phyloP scores from a whole-genome alignment of 1,284 basidiomycete genomes.

The Malassezia caprae region DNA sequence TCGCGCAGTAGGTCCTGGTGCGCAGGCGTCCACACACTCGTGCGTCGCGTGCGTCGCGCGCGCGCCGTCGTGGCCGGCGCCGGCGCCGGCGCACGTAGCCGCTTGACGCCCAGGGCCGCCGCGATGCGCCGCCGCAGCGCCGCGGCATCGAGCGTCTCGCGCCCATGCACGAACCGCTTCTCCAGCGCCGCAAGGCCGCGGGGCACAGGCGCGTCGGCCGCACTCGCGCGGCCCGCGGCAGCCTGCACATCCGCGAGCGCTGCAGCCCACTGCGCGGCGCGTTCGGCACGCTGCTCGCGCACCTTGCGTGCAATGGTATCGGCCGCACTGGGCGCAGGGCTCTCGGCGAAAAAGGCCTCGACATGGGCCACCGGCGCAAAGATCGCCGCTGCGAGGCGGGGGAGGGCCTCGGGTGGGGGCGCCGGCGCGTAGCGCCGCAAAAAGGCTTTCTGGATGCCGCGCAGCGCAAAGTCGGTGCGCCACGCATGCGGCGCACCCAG shows the following conservation, averaged over 20 bases:
- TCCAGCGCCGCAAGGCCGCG: slow-evolving; percentile 12
- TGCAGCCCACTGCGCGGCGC: slow-evolving; percentile 59
- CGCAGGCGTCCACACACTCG: slow-evolving; percentile 9
- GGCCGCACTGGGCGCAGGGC: slow-evolving; percentile 50
- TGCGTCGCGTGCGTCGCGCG: neutral
- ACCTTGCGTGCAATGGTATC: slow-evolving; percentile 50
- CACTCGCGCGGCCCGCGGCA: slow-evolving; percentile 24
- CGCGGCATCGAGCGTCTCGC: slow-evolving; percentile 50
- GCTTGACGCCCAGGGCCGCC: neutral
- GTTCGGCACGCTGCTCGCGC: slow-evolving; percentile 22
- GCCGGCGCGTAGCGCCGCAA: slow-evolving; percentile 6
- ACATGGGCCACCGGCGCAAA: slow-evolving; percentile 57
- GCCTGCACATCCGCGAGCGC: slow-evolving; percentile 56
- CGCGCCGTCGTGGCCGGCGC: neutral
- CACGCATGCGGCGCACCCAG: slow-evolving; percentile 8
- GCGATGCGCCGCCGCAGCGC: slow-evolving; percentile 54
- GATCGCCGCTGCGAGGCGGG: slow-evolving; percentile 50
- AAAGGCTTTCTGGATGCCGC: slow-evolving; percentile 11
- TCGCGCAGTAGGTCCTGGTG: slow-evolving; percentile 68
- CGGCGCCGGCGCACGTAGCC: neutral
- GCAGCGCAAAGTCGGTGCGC: slow-evolving; percentile 5
- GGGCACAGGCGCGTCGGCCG: slow-evolving; percentile 11
- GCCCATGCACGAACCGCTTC: slow-evolving; percentile 9
- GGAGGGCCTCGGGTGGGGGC: slow-evolving; percentile 2
- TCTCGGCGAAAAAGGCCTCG: slow-evolving; percentile 50